Evolutionary conservation across 371 early-diverging fungal genomes (phyloP).

Genomic region (Saksenaea oblongispora): DNA sequence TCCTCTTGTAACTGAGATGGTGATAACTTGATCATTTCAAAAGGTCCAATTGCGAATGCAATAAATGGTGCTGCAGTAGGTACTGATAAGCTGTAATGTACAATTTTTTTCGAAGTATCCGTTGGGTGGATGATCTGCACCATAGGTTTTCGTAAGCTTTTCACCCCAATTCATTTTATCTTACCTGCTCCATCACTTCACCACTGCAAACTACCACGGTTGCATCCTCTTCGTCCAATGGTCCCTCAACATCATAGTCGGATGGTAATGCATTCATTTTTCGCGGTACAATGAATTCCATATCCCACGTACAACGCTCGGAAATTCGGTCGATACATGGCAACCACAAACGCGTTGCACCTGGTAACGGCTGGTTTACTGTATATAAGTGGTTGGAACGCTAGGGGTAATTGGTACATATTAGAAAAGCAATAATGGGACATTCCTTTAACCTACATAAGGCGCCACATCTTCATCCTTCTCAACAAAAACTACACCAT

Average conservation of each 20-base stretch:
- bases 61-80: constrained; percentile 73
- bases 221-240: constrained; percentile 50
- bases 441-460: constrained; percentile 37
- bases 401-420: constrained; percentile 24
- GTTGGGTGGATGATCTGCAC: constrained; percentile 64
- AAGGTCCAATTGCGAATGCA: constrained; percentile 77
- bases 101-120: constrained; percentile 57
- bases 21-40: constrained; percentile 55
- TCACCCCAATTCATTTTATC: neutral
- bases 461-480: constrained; percentile 62
- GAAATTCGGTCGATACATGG: constrained; percentile 83
- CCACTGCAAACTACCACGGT: constrained; percentile 78
- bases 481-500: constrained; percentile 58
- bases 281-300: constrained; percentile 78
- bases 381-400: constrained; percentile 75
- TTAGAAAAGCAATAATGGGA: constrained; percentile 3
- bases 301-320: constrained; percentile 85
- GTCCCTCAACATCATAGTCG: constrained; percentile 49
- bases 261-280: constrained; percentile 26
- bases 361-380: constrained; percentile 74
- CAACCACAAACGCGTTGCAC: constrained; percentile 83
- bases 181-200: constrained; percentile 68
- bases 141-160: neutral
- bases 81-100: constrained; percentile 61
- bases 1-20: constrained; percentile 46